Percentiles rank a stretch among this genome's conserved stretches.
phyloP scores from a whole-genome alignment of 1,139 yeast species.

The Yueomyces sp. region DNA sequence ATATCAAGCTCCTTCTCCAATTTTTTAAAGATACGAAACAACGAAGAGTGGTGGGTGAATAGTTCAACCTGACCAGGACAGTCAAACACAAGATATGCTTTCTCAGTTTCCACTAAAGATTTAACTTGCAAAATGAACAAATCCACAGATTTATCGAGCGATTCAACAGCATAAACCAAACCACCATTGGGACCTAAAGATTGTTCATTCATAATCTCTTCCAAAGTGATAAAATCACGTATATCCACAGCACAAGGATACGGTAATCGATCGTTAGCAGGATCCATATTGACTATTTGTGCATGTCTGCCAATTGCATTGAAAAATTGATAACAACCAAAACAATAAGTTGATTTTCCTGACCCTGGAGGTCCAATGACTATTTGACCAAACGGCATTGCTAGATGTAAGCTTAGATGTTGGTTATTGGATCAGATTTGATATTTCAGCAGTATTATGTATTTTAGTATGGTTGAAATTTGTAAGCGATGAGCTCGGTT shows the following conservation, averaged over 20 bases:
- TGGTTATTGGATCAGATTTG: too few relatives aligned
- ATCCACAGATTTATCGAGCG: constrained; percentile 43
- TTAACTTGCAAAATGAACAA: constrained; percentile 47
- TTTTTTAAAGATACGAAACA: constrained; percentile 57
- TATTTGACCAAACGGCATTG: constrained; percentile 70
- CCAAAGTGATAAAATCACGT: constrained; percentile 73
- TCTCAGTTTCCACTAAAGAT: constrained; percentile 44
- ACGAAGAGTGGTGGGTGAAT: constrained; percentile 80
- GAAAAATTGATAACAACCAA: constrained; percentile 83
- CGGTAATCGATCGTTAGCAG: constrained; percentile 77
- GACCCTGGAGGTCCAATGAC: constrained; percentile 98
- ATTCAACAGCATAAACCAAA: constrained; percentile 76
- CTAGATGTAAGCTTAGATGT: neutral
- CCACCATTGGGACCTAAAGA: constrained; percentile 93
- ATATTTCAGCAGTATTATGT: too few relatives aligned
- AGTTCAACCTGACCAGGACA: constrained; percentile 98
- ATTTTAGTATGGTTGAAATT: too few relatives aligned
- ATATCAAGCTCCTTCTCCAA: constrained; percentile 57
- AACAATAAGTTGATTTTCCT: constrained; percentile 91
- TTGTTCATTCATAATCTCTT: constrained; percentile 81
- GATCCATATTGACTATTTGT: constrained; percentile 76
- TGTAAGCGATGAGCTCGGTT: too few relatives aligned
- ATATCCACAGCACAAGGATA: constrained; percentile 84
- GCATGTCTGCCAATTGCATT: constrained; percentile 88
- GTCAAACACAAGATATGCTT: constrained; percentile 72